Conservation (phyloP, 306 rosid species). For the Urtica urens region DNA sequence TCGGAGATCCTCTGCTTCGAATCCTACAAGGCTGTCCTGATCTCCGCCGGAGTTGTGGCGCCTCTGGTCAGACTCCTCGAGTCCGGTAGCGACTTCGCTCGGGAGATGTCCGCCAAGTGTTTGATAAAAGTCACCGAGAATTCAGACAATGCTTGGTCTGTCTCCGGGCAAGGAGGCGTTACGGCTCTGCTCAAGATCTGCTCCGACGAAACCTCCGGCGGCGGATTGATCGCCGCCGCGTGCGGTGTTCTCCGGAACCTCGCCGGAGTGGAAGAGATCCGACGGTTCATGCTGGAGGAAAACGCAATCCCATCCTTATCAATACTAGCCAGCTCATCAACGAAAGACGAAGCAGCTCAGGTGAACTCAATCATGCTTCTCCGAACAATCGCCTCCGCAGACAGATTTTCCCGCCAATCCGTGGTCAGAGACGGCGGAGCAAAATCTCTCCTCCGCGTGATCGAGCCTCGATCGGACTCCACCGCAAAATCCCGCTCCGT, state of each 20-base stretch:
- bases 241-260: constrained; percentile 72
- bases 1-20: constrained; percentile 42
- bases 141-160: constrained; percentile 80
- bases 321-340: constrained; percentile 34
- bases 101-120: constrained; percentile 38
- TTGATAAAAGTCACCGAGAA: constrained; percentile 61
- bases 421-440: constrained; percentile 64
- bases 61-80: constrained; percentile 67
- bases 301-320: constrained; percentile 47
- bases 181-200: constrained; percentile 60
- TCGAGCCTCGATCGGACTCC: constrained; percentile 38
- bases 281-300: constrained; percentile 75
- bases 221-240: constrained; percentile 51
- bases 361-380: constrained; percentile 49
- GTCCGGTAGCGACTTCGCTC: constrained; percentile 45
- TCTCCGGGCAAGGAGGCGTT: constrained; percentile 87
- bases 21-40: constrained; percentile 34
- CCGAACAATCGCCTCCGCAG: constrained; percentile 53
- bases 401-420: constrained; percentile 37
- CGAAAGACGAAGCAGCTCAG: constrained; percentile 54
- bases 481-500: constrained; percentile 48
- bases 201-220: constrained; percentile 8
- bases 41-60: constrained; percentile 47
- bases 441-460: constrained; percentile 37
- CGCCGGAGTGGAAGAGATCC: constrained; percentile 57